A percentile compares a stretch with the other conserved stretches of the same genome.
These are phyloP conservation scores for Articulospora tetracladia DNA, from an alignment of 495 filamentous ascomycete species.

Conservation along the genomic window DNA sequence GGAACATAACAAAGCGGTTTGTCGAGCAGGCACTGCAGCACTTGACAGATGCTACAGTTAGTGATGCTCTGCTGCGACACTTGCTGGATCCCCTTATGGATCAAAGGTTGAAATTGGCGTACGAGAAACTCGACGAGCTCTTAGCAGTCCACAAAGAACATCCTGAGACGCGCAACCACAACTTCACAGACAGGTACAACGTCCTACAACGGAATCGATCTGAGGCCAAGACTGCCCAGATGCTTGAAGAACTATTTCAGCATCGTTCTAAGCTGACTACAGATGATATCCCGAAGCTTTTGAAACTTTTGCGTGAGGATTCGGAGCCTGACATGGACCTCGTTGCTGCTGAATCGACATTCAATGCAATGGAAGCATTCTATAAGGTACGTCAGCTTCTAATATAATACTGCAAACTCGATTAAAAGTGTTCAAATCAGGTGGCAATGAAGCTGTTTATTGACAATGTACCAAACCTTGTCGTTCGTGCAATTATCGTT, in stretches of 20 bases:
- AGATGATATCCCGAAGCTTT: conserved; percentile 11
- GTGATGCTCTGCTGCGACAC: conserved; percentile 24
- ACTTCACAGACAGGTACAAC: conserved; percentile 19
- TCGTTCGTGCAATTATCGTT: conserved; percentile 17
- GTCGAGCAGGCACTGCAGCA: conserved; percentile 26
- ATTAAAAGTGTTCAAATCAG: conserved; percentile 17
- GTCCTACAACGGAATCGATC: conserved; percentile 7
- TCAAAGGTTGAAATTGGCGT: conserved; percentile 23
- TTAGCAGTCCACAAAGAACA: conserved; percentile 30
- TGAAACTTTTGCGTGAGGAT: not conserved
- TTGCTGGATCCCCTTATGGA: conserved; percentile 36
- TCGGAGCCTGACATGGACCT: conserved; percentile 19
- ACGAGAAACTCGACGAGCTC: conserved; percentile 34
- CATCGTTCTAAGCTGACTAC: conserved; percentile 11
- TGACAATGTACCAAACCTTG: conserved; percentile 31
- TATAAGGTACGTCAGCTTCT: conserved; percentile 30
- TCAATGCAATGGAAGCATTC: conserved; percentile 32
- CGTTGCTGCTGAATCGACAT: conserved; percentile 21
- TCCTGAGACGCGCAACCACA: conserved; percentile 23
- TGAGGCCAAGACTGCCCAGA: not conserved
- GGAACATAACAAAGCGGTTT: conserved; percentile 25
- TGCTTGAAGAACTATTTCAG: conserved; percentile 9
- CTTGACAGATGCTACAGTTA: conserved; percentile 25
- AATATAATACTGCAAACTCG: not conserved
- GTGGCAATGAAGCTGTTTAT: conserved; percentile 31